phyloP scores from a whole-genome alignment of 192 early-diverging fungal species.

The Entophlyctis luteolus region DNA sequence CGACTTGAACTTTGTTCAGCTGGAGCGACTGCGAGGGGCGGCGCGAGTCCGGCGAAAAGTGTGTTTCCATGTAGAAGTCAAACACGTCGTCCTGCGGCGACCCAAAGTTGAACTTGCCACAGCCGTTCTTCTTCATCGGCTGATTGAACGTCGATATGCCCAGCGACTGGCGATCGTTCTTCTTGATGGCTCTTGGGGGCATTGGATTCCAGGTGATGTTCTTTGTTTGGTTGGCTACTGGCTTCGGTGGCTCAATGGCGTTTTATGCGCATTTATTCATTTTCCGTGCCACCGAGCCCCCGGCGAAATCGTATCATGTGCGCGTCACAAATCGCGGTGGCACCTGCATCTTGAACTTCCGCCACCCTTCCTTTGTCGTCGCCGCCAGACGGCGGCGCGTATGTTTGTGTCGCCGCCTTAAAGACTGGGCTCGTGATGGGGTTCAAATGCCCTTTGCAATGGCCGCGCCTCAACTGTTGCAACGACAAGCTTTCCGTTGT shows the following conservation, averaged over 20 bases:
- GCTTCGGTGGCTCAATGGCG: background rate
- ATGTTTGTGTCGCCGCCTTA: too few species aligned
- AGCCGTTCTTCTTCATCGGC: slow-evolving; percentile 10
- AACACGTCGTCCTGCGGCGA: slow-evolving; percentile 6
- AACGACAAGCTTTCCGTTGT: too few species aligned
- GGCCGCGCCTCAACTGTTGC: too few species aligned
- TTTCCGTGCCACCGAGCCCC: background rate
- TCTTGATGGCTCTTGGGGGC: background rate
- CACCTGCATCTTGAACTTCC: too few species aligned
- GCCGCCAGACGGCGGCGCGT: too few species aligned
- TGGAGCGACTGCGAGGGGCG: too few species aligned
- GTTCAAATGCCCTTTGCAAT: too few species aligned
- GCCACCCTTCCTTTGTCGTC: too few species aligned
- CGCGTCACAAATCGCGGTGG: background rate
- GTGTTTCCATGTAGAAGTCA: slow-evolving; percentile 2
- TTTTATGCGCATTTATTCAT: background rate
- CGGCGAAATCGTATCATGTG: background rate
- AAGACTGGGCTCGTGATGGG: too few species aligned
- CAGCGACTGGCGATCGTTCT: slow-evolving; percentile 17
- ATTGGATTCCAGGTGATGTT: background rate
- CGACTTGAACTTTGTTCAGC: too few species aligned
- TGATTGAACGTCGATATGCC: background rate
- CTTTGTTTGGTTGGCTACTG: background rate
- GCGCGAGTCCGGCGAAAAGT: background rate
- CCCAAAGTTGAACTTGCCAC: slow-evolving; percentile 15